Percentiles rank a stretch among this genome's conserved stretches.
phyloP scores from a whole-genome alignment of 2,329 filamentous ascomycete genomes.

The Talaromyces sp. region DNA sequence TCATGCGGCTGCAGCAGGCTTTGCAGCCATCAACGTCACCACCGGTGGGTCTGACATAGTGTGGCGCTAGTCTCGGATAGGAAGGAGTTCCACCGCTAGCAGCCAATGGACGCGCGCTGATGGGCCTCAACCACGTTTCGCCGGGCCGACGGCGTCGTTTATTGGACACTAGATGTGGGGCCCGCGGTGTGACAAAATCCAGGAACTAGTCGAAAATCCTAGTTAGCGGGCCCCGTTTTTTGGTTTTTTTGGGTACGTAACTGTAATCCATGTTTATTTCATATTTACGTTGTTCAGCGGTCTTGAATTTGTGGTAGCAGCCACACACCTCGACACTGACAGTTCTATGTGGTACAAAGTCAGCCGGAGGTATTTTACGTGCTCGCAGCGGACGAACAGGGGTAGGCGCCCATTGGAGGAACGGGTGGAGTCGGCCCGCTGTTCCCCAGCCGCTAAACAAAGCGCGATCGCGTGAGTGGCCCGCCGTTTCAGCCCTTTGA shows the following conservation, averaged over 20 bases:
- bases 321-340: too few species aligned
- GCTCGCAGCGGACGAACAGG: neutral
- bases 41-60: neutral
- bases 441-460: neutral
- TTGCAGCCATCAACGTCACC: neutral
- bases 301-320: too few species aligned
- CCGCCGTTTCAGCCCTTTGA: neutral
- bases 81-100: neutral
- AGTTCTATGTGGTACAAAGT: neutral
- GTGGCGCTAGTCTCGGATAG: neutral
- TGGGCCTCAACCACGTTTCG: neutral
- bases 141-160: neutral
- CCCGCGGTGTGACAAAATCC: neutral
- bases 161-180: neutral
- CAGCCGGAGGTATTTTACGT: neutral
- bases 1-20: neutral
- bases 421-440: neutral
- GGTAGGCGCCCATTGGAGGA: neutral
- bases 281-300: too few species aligned
- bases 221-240: neutral
- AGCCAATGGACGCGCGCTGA: neutral
- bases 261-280: too few species aligned
- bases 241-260: neutral
- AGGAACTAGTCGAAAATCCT: neutral
- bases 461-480: neutral